Evolutionary conservation across 2,329 filamentous ascomycete genomes (phyloP).

Genomic region (Aspergillus sp.): DNA sequence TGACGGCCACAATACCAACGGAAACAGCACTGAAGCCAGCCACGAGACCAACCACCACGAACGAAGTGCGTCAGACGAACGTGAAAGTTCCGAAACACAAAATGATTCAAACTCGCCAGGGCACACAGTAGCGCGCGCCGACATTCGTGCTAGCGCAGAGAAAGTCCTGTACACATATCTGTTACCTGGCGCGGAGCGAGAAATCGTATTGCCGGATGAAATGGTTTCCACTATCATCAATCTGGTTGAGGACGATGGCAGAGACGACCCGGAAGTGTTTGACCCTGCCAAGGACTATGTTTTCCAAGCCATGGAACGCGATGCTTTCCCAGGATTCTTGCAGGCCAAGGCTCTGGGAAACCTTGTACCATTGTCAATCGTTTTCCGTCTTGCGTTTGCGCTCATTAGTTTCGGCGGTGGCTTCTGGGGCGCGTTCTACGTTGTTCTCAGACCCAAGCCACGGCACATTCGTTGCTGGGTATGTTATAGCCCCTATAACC

Average conservation of each 20-base stretch:
- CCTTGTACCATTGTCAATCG: constrained; percentile 81
- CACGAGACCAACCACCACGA: constrained; percentile 41
- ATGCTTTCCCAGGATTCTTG: constrained; percentile 96
- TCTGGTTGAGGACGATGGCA: constrained; percentile 80
- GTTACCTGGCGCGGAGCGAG: constrained; percentile 87
- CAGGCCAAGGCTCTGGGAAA: constrained; percentile 94
- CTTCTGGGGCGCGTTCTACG: constrained; percentile 88
- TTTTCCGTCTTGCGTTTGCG: constrained; percentile 78
- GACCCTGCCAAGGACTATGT: constrained; percentile 98
- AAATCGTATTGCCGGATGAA: constrained; percentile 84
- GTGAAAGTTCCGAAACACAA: constrained; percentile 55
- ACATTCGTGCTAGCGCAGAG: constrained; percentile 88
- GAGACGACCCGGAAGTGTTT: constrained; percentile 95
- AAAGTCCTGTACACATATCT: constrained; percentile 99
- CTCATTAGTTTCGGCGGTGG: constrained; percentile 81
- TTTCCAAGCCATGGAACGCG: constrained; percentile 98
- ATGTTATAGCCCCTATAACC: constrained; percentile 33
- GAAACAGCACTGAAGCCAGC: constrained; percentile 51
- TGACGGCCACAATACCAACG: constrained; percentile 40
- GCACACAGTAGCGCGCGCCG: constrained; percentile 77
- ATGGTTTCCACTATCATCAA: constrained; percentile 81
- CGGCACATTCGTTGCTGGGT: constrained; percentile 77
- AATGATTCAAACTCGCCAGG: constrained; percentile 76
- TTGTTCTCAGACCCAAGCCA: constrained; percentile 81
- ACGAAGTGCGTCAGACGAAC: constrained; percentile 38